Evolutionary conservation across 2,329 filamentous ascomycete species (phyloP).

Genomic region (Parastagonospora avenae): DNA sequence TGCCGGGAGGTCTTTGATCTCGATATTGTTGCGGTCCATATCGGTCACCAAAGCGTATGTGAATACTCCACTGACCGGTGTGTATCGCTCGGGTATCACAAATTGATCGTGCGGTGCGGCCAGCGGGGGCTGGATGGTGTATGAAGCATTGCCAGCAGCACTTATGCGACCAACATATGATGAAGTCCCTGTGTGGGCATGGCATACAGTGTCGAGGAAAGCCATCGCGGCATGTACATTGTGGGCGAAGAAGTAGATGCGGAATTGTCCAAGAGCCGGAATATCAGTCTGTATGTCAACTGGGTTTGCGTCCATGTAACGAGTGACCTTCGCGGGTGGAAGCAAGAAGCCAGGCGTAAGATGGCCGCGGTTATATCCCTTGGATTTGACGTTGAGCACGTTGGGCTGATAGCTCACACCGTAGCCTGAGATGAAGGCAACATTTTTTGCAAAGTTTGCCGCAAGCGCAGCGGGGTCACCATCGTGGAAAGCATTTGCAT

Average conservation of each 20-base stretch:
- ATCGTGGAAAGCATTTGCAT: slow-evolving; percentile 59
- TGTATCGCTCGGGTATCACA: slow-evolving; percentile 70
- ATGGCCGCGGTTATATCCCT: slow-evolving; percentile 52
- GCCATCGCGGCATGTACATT: slow-evolving; percentile 60
- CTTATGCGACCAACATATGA: slow-evolving; percentile 66
- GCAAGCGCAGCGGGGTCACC: slow-evolving; percentile 68
- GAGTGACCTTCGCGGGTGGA: slow-evolving; percentile 71
- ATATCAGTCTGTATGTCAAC: slow-evolving; percentile 80
- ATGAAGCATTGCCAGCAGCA: slow-evolving; percentile 65
- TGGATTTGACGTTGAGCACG: slow-evolving; percentile 65
- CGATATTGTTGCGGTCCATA: slow-evolving; percentile 66
- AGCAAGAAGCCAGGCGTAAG: slow-evolving; percentile 55
- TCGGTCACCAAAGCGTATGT: slow-evolving; percentile 69
- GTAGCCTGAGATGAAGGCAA: slow-evolving; percentile 74
- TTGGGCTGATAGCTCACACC: slow-evolving; percentile 71
- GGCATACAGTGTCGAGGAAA: slow-evolving; percentile 66
- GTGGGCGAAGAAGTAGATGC: slow-evolving; percentile 72
- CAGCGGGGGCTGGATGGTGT: slow-evolving; percentile 63
- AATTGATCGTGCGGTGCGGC: slow-evolving; percentile 68
- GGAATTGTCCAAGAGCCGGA: slow-evolving; percentile 77
- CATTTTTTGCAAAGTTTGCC: slow-evolving; percentile 71
- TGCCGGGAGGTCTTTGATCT: slow-evolving; percentile 68
- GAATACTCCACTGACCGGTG: slow-evolving; percentile 68
- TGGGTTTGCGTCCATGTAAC: slow-evolving; percentile 78
- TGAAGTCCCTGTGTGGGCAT: slow-evolving; percentile 56